phyloP scores from a whole-genome alignment of 2,329 filamentous ascomycete species.

The Aspergillus bombycis region DNA sequence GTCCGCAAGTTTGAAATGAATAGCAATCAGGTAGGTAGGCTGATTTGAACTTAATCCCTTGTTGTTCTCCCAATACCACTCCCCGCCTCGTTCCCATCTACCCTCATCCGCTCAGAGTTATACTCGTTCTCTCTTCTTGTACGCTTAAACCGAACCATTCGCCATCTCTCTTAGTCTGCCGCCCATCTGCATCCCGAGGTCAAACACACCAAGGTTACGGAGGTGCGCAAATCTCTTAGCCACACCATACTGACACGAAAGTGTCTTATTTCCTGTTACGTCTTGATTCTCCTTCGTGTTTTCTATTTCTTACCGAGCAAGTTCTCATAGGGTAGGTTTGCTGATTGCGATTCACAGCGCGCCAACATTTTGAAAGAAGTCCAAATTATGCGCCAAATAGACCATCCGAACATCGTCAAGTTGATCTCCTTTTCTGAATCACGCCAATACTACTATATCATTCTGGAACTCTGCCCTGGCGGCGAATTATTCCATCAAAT shows the following conservation, averaged over 20 bases:
- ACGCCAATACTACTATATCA: slow-evolving; percentile 94
- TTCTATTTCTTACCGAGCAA: slow-evolving; percentile 12
- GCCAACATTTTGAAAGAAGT: slow-evolving; percentile 98
- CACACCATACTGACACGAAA: background rate
- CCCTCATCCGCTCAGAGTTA: background rate
- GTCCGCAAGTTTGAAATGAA: slow-evolving; percentile 99
- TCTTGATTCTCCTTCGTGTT: slow-evolving; percentile 29
- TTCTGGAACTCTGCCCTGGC: slow-evolving; percentile 90
- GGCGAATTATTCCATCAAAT: slow-evolving; percentile 99
- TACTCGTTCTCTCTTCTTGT: slow-evolving; percentile 7
- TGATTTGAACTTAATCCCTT: slow-evolving; percentile 24
- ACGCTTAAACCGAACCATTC: slow-evolving; percentile 32
- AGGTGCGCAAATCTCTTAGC: slow-evolving; percentile 69
- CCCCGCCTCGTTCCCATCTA: background rate
- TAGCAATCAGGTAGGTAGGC: slow-evolving; percentile 95
- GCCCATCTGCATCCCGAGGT: slow-evolving; percentile 95
- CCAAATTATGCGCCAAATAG: slow-evolving; percentile 95
- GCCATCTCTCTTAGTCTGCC: slow-evolving; percentile 69
- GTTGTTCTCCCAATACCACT: slow-evolving; percentile 21
- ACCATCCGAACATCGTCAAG: slow-evolving; percentile 94
- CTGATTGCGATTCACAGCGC: slow-evolving; percentile 62
- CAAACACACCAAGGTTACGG: slow-evolving; percentile 92
- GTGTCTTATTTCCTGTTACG: background rate
- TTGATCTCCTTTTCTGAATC: slow-evolving; percentile 94
- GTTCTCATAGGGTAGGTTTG: slow-evolving; percentile 2